A percentile compares a stretch with the other conserved stretches of the same genome.
Conservation (phyloP, 805 yeast species). For the Kodamaea nitidulidarum region DNA sequence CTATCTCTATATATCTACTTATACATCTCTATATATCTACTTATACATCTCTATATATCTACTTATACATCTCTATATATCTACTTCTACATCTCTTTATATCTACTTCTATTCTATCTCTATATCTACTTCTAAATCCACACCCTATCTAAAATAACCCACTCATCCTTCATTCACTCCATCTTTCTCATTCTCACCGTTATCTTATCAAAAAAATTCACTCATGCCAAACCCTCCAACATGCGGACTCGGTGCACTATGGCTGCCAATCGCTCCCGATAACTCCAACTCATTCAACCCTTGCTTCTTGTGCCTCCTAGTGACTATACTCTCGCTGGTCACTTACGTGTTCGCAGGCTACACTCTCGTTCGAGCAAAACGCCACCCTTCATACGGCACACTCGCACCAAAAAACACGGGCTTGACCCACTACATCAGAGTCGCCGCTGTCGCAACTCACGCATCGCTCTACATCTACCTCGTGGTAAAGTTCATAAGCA, state of each 20-base stretch:
- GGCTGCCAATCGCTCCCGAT: conserved; percentile 20
- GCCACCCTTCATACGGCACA: conserved; percentile 8
- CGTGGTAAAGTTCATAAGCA: conserved; percentile 12
- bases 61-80: no score
- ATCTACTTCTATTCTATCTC: no score
- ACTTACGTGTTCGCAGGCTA: neutral
- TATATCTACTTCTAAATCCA: no score
- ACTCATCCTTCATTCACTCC: no score
- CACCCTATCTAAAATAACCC: no score
- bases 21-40: no score
- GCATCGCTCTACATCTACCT: conserved; percentile 13
- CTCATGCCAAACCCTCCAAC: conserved; percentile 1
- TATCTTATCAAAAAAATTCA: no score
- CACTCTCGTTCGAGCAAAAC: conserved; percentile 1
- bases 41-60: no score
- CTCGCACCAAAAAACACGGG: conserved; percentile 23
- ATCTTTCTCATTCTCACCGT: no score
- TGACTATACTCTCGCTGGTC: neutral
- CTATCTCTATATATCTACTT: no score
- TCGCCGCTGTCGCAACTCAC: conserved; percentile 18
- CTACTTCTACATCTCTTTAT: no score
- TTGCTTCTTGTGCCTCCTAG: conserved; percentile 20
- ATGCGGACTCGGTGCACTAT: conserved; percentile 16
- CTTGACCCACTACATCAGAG: conserved; percentile 20
- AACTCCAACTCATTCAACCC: conserved; percentile 34